Conservation (phyloP, 306 rosid species). For the Pyrus bretschneideri region DNA sequence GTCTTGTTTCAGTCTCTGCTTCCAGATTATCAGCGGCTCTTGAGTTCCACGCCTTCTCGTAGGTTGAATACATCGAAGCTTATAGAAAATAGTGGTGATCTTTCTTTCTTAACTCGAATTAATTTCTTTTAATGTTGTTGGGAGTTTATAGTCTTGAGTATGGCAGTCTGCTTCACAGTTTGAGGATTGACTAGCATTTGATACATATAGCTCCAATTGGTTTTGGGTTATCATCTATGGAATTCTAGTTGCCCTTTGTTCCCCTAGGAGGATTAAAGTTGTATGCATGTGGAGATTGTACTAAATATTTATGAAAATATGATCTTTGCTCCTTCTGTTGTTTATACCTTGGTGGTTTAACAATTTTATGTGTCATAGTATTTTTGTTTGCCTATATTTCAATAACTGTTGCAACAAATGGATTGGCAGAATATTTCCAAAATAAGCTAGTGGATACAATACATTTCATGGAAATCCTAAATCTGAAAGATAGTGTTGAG, state of each 20-base stretch:
- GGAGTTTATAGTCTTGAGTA: background rate
- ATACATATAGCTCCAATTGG: background rate
- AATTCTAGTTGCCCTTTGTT: background rate
- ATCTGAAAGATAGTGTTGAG: constrained; percentile 94
- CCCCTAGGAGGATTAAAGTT: background rate
- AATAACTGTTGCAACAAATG: constrained; percentile 15
- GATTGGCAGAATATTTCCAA: constrained; percentile 87
- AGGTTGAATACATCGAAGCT: constrained; percentile 96
- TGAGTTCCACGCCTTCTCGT: constrained; percentile 90
- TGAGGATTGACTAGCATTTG: background rate
- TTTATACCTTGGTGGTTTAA: background rate
- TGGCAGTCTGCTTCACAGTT: background rate
- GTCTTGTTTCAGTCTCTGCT: constrained; percentile 80
- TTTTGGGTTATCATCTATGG: background rate
- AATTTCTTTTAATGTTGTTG: background rate
- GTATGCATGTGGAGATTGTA: background rate
- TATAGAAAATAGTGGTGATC: constrained; percentile 89
- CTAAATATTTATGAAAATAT: background rate
- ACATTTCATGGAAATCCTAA: constrained; percentile 97
- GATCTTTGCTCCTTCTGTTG: background rate
- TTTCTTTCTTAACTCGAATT: constrained; percentile 1
- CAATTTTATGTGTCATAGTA: background rate
- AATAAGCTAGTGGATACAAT: constrained; percentile 95
- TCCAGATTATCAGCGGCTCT: constrained; percentile 98
- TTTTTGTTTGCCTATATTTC: background rate